Conservation (phyloP, 73 alveolate genomes). For the Paramecium primaurelia region DNA sequence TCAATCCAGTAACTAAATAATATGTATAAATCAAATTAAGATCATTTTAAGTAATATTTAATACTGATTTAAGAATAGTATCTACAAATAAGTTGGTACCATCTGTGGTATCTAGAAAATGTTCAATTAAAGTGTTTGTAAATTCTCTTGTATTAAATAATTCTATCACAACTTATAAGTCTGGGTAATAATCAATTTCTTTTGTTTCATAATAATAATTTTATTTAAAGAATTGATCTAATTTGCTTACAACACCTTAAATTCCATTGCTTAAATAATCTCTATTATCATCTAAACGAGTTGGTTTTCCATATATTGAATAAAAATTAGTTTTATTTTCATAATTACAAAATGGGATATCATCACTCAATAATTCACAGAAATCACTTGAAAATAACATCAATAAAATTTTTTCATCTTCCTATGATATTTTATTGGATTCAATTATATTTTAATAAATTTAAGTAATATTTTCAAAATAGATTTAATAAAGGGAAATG, state of each 20-base stretch:
- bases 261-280: slow-evolving; percentile 7
- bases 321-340: neutral
- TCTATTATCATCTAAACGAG: slow-evolving; percentile 31
- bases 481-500: neutral
- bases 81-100: neutral
- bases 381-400: neutral
- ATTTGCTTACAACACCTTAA: neutral
- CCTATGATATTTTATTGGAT: neutral
- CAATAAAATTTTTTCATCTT: neutral
- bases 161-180: neutral
- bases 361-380: neutral
- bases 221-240: neutral
- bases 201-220: neutral
- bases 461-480: neutral
- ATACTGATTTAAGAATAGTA: neutral
- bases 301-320: neutral
- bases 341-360: neutral
- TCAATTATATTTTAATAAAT: neutral
- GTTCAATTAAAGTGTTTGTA: neutral
- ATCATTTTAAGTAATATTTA: neutral
- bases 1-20: neutral
- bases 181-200: neutral
- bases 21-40: neutral
- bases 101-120: neutral
- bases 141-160: neutral